phyloP scores from a whole-genome alignment of 306 rosid species.

The Trichosanthes cucumerina region DNA sequence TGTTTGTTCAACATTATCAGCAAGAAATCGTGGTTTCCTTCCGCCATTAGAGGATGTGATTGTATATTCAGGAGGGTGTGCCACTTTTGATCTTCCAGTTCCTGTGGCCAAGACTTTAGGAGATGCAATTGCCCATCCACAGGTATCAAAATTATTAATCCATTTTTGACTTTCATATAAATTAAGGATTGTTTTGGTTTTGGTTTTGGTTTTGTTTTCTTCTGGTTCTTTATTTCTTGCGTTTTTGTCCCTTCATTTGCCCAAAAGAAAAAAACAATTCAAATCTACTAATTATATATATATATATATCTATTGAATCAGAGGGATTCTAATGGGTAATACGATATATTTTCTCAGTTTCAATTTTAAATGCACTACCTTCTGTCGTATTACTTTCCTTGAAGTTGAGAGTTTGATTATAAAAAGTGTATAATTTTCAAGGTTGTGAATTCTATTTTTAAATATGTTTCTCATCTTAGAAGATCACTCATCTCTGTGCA shows the following conservation, averaged over 20 bases:
- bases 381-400: background rate
- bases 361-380: too few species aligned
- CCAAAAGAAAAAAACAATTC: background rate
- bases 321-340: too few species aligned
- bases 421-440: too few species aligned
- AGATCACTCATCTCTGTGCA: too few species aligned
- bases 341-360: too few species aligned
- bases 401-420: too few species aligned
- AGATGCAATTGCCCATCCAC: slow-evolving; percentile 70
- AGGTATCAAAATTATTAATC: slow-evolving; percentile 32
- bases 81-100: slow-evolving; percentile 66
- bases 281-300: too few species aligned
- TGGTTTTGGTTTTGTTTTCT: background rate
- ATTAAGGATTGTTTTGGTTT: background rate
- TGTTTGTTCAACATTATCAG: slow-evolving; percentile 53
- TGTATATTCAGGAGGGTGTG: slow-evolving; percentile 67
- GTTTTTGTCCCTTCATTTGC: background rate
- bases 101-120: slow-evolving; percentile 46
- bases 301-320: too few species aligned
- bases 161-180: background rate
- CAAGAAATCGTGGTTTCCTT: slow-evolving; percentile 60
- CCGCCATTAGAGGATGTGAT: slow-evolving; percentile 73
- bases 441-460: too few species aligned
- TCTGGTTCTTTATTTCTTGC: background rate
- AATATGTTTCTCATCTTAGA: too few species aligned